These are phyloP conservation scores for Rhododendron henanense DNA, from an alignment of 148 eudicot species.

Conservation along the genomic window DNA sequence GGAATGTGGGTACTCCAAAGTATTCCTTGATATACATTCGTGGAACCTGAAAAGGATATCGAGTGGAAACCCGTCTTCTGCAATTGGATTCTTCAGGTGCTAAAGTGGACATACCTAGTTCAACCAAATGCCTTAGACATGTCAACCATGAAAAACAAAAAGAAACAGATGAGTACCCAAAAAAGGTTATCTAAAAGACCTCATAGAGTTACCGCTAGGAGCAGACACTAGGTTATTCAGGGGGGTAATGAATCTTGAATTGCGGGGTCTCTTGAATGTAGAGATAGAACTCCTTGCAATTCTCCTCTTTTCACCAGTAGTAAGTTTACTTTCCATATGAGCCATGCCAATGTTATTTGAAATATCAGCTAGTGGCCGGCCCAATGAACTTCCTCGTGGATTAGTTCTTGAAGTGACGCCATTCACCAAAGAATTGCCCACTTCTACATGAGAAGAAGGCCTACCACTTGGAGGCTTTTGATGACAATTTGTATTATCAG, in stretches of 20 bases:
- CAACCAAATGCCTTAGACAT: slow-evolving; percentile 5
- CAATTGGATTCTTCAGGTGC: slow-evolving; percentile 36
- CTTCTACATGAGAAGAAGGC: slow-evolving; percentile 8
- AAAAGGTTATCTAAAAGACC: slow-evolving; percentile 7
- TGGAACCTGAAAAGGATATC: slow-evolving; percentile 51
- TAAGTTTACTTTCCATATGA: slow-evolving; percentile 25
- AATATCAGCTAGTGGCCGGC: slow-evolving; percentile 49
- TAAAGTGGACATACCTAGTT: slow-evolving; percentile 35
- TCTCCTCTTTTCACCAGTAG: slow-evolving; percentile 39
- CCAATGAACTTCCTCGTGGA: slow-evolving; percentile 30
- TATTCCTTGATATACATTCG: slow-evolving; percentile 63
- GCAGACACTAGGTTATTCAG: slow-evolving; percentile 30
- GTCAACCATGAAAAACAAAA: neutral
- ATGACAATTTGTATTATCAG: slow-evolving; percentile 20
- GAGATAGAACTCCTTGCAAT: slow-evolving; percentile 44
- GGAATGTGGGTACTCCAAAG: slow-evolving; percentile 44
- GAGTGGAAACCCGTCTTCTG: slow-evolving; percentile 49
- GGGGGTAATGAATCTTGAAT: slow-evolving; percentile 63
- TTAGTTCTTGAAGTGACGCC: slow-evolving; percentile 24
- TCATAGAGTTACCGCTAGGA: slow-evolving; percentile 42
- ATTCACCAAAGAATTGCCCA: slow-evolving; percentile 17
- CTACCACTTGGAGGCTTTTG: slow-evolving; percentile 25
- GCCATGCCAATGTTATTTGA: slow-evolving; percentile 35
- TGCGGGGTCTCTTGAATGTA: slow-evolving; percentile 87
- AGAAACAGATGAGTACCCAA: neutral